phyloP scores from a whole-genome alignment of 2,329 filamentous ascomycete genomes.

The Fusarium sp. region DNA sequence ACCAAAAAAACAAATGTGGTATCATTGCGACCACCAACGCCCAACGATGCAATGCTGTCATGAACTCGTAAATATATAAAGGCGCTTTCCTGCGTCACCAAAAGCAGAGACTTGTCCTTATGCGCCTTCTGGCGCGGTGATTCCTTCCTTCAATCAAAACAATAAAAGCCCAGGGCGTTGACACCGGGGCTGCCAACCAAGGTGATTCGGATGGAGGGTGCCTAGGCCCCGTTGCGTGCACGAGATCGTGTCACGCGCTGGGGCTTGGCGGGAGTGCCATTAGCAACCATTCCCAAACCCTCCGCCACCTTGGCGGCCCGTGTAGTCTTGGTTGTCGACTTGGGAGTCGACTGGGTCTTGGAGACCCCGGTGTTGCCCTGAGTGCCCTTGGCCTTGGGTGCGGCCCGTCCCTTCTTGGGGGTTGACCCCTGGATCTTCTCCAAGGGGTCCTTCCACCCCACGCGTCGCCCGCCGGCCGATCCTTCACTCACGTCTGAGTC shows the following conservation, averaged over 20 bases:
- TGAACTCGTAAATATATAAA: slow-evolving; percentile 27
- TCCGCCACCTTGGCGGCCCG: slow-evolving; percentile 48
- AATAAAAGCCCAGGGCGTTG: slow-evolving; percentile 3
- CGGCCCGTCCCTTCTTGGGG: slow-evolving; percentile 43
- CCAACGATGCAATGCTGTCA: slow-evolving; percentile 25
- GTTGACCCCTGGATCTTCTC: slow-evolving; percentile 44
- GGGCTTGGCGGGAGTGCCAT: slow-evolving; percentile 52
- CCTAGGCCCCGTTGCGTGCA: slow-evolving; percentile 43
- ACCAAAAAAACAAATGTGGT: slow-evolving; percentile 32
- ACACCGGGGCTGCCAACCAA: slow-evolving; percentile 10
- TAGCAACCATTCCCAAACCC: slow-evolving; percentile 50
- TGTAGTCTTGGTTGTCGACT: slow-evolving; percentile 41
- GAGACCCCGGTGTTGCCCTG: slow-evolving; percentile 46
- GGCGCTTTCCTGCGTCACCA: slow-evolving; percentile 28
- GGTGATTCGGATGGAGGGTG: background rate
- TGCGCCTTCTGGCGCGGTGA: slow-evolving; percentile 1
- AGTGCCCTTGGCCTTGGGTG: slow-evolving; percentile 35
- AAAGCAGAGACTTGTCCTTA: slow-evolving; percentile 15
- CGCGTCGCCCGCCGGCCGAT: slow-evolving; percentile 38
- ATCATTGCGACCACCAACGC: slow-evolving; percentile 42
- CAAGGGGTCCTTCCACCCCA: slow-evolving; percentile 53
- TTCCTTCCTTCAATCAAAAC: background rate
- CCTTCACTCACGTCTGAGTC: slow-evolving; percentile 32
- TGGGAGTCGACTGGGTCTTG: slow-evolving; percentile 45
- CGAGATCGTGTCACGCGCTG: slow-evolving; percentile 49